These are phyloP conservation scores for Aspergillus leporis DNA, from an alignment of 495 filamentous ascomycete genomes.

Conservation along the genomic window DNA sequence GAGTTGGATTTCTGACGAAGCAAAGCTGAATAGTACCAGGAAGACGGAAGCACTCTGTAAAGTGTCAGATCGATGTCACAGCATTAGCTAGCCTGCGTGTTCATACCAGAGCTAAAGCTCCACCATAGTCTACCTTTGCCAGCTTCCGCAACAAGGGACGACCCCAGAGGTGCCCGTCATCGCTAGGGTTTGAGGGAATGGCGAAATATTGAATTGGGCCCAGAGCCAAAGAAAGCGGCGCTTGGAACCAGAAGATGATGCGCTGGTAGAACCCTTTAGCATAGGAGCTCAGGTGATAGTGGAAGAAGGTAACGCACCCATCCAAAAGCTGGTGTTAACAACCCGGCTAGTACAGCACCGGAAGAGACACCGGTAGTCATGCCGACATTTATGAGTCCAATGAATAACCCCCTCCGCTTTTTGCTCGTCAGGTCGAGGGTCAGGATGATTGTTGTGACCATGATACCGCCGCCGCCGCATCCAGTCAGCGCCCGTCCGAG, in stretches of 20 bases:
- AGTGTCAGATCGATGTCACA: constrained; percentile 18
- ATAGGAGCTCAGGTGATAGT: not conserved
- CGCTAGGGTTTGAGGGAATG: constrained; percentile 49
- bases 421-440: constrained; percentile 66
- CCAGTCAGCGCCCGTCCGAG: constrained; percentile 65
- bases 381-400: constrained; percentile 65
- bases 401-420: constrained; percentile 64
- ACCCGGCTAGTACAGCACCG: constrained; percentile 70
- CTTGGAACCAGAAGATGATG: constrained; percentile 66
- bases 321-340: constrained; percentile 58
- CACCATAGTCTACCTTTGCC: constrained; percentile 66
- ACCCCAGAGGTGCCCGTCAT: constrained; percentile 21
- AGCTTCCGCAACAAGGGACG: constrained; percentile 48
- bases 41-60: constrained; percentile 52
- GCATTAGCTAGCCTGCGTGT: constrained; percentile 4
- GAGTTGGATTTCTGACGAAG: constrained; percentile 53
- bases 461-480: constrained; percentile 63
- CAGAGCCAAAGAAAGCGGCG: constrained; percentile 55
- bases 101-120: constrained; percentile 60
- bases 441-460: constrained; percentile 67
- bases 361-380: constrained; percentile 70
- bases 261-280: constrained; percentile 43
- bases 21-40: constrained; percentile 66
- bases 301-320: constrained; percentile 56
- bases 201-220: constrained; percentile 60